These are phyloP conservation scores for Fusarium sp. DNA, from an alignment of 2,329 filamentous ascomycete genomes.

Conservation along the genomic window DNA sequence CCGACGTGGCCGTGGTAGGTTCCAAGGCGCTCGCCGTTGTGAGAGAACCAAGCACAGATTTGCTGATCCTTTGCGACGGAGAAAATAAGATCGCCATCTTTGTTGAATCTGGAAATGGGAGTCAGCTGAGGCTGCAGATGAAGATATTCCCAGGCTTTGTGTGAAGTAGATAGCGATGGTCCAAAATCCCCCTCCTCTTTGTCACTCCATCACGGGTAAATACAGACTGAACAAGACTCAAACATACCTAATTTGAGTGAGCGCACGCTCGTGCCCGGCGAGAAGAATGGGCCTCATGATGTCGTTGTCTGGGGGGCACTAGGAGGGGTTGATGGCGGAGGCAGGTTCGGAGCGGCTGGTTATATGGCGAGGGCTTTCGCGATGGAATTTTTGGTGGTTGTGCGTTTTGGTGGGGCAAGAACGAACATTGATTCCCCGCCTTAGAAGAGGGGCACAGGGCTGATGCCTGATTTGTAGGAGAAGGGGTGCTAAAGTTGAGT, in stretches of 20 bases:
- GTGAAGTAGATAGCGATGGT: slow-evolving; percentile 12
- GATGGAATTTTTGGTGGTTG: slow-evolving; percentile 61
- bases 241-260: slow-evolving; percentile 90
- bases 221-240: background rate
- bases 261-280: slow-evolving; percentile 94
- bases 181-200: slow-evolving; percentile 14
- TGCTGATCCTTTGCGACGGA: slow-evolving; percentile 96
- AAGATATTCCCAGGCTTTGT: slow-evolving; percentile 13
- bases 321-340: slow-evolving; percentile 49
- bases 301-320: slow-evolving; percentile 49
- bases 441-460: slow-evolving; percentile 31
- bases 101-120: slow-evolving; percentile 75
- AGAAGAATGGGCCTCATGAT: slow-evolving; percentile 97
- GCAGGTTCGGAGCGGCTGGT: slow-evolving; percentile 49
- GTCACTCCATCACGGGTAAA: background rate
- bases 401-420: slow-evolving; percentile 61
- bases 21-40: slow-evolving; percentile 97
- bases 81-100: slow-evolving; percentile 96
- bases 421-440: slow-evolving; percentile 45
- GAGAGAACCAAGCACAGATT: slow-evolving; percentile 96
- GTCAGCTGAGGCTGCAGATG: slow-evolving; percentile 33
- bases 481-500: slow-evolving; percentile 30
- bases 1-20: slow-evolving; percentile 98
- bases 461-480: slow-evolving; percentile 24
- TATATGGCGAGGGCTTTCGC: slow-evolving; percentile 53